Evolutionary conservation across 495 filamentous ascomycete species (phyloP).

Genomic region (Trypethelium eluteriae): DNA sequence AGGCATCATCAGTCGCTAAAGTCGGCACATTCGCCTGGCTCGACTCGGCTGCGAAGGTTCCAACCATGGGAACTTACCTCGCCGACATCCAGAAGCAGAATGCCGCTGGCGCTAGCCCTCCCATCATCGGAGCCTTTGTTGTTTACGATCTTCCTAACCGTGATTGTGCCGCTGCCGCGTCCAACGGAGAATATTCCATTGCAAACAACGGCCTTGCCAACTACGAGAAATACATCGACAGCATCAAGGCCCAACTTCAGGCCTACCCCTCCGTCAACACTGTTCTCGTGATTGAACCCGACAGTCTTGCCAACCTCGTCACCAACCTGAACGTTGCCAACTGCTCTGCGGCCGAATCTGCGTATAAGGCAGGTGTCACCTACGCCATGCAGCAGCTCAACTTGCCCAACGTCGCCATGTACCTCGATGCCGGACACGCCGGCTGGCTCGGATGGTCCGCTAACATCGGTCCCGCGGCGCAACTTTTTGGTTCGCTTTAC

Average conservation of each 20-base stretch:
- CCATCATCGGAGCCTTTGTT: conserved; percentile 40
- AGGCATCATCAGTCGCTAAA: conserved; percentile 50
- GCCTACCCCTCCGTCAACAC: conserved; percentile 48
- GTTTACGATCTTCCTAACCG: conserved; percentile 72
- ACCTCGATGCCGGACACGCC: conserved; percentile 72
- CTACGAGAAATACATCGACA: conserved; percentile 70
- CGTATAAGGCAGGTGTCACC: conserved; percentile 61
- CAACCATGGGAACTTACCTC: conserved; percentile 49
- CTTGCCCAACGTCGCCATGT: conserved; percentile 74
- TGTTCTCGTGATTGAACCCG: conserved; percentile 60
- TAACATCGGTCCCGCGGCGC: conserved; percentile 64
- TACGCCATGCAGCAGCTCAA: conserved; percentile 67
- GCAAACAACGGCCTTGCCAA: conserved; percentile 49
- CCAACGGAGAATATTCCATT: conserved; percentile 66
- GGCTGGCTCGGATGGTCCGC: conserved; percentile 80
- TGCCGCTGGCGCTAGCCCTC: conserved; percentile 45
- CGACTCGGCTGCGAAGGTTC: conserved; percentile 54
- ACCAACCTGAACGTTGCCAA: conserved; percentile 60
- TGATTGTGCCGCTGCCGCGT: conserved; percentile 69
- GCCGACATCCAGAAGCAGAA: conserved; percentile 49
- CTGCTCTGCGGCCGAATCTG: conserved; percentile 53
- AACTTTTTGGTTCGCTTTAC: conserved; percentile 60
- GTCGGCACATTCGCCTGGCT: conserved; percentile 66
- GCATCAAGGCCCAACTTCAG: conserved; percentile 51
- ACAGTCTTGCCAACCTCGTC: conserved; percentile 72